Conservation (phyloP, 225 moss, liverwort and hornwort species). For the Climacium dendroides region DNA sequence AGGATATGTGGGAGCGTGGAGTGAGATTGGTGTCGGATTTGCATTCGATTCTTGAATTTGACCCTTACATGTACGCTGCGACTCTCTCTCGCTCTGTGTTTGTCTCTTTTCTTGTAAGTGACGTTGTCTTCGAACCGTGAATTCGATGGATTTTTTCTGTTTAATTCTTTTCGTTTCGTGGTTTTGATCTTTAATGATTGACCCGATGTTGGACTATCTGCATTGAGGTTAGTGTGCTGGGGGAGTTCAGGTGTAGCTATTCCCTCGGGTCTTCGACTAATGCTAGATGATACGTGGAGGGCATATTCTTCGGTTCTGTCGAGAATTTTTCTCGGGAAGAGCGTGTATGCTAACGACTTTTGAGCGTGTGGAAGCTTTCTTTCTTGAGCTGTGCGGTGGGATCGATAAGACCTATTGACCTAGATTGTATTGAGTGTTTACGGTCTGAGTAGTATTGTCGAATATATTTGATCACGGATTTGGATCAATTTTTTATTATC, state of each 20-base stretch:
- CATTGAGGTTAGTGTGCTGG: not conserved
- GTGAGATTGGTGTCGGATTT: slow-evolving; percentile 34
- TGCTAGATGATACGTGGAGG: not conserved
- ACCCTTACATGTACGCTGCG: slow-evolving; percentile 38
- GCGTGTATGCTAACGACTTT: not conserved
- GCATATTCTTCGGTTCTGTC: not conserved
- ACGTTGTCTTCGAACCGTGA: not conserved
- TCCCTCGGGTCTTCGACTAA: not conserved
- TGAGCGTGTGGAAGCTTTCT: not conserved
- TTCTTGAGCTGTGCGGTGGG: not conserved
- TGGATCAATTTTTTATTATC: not conserved
- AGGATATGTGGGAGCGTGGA: slow-evolving; percentile 23
- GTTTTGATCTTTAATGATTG: not conserved
- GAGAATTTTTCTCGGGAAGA: not conserved
- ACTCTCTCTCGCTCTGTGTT: not conserved
- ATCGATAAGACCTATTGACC: not conserved
- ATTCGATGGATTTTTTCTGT: not conserved
- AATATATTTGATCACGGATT: not conserved
- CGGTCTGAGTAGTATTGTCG: not conserved
- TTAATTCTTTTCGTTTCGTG: not conserved
- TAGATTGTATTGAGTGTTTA: not conserved
- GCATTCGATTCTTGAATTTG: slow-evolving; percentile 36
- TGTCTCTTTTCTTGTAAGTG: not conserved
- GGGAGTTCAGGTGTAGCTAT: not conserved
- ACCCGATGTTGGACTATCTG: not conserved